Evolutionary conservation across 495 filamentous ascomycete species (phyloP), one percentile per base, ranked within the genome.

Genomic region (Neurospora pannonica): DNA sequence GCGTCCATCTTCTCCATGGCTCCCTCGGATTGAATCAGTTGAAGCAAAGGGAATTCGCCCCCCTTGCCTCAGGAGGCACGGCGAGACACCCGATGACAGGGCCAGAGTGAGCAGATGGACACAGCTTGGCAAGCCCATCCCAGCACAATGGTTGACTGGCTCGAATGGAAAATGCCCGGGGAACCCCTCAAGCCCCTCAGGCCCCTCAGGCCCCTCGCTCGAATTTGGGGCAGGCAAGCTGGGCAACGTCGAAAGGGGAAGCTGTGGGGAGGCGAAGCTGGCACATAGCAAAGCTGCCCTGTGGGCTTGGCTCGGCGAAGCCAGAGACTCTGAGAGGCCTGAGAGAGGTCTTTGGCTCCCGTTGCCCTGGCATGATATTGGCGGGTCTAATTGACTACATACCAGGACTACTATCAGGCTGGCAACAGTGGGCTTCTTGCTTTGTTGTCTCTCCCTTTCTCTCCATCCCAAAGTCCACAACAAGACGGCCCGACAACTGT

Each of bases 221-320:
- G 13, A 62, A 62, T 28, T 62, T 13, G 28, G n/a, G 54, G 54
- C 54, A 31, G 54, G 54, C 54, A 62, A 62, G 24, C 21, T 60
- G 48, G 48, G 46, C 46, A 48, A 24, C n/a, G 43, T 48, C 43
- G n/a, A 54, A 34, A 31, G 54, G 21, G 54, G 54, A 62, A 62
- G 54, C 48, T 60, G 48, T 24, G 54, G 72, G 48, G 74, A 73
- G 74, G 74, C 74, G 39, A 75, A 75, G 74, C 34, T 70, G 42
- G 38, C 71, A 71, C 67, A 71, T 24, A 28, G 38, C 38, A 37
- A 71, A 67, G 72, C 48, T 75, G 71, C 54, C 71, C 54, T 34
- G 54, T 60, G 54, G 43, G 54, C 48, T 60, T 60, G 48, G 48
- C 48, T 60, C 48, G 21, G 48, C 24, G 21, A 60, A 60, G 21